Percentiles rank a stretch among this genome's conserved stretches.
phyloP scores from a whole-genome alignment of 257 asterid species.

The Scutellaria minor region DNA sequence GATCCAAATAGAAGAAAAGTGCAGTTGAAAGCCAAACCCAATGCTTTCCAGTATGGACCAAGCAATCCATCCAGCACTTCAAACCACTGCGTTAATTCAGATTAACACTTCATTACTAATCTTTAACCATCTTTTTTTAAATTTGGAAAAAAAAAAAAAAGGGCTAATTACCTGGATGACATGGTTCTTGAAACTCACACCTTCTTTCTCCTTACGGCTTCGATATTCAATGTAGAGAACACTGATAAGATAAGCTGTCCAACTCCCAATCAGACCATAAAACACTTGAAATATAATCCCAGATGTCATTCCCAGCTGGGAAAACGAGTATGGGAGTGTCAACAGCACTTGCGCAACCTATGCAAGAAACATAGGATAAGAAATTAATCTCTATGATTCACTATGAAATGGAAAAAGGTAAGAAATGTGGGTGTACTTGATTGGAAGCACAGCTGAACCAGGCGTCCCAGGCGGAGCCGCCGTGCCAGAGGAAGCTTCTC shows the following conservation, averaged over 20 bases:
- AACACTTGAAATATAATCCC: constrained; percentile 71
- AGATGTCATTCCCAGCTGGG: constrained; percentile 81
- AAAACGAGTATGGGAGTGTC: constrained; percentile 86
- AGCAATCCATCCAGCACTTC: constrained; percentile 88
- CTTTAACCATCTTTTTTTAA: background rate
- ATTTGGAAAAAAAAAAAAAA: background rate
- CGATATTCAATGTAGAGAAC: constrained; percentile 79
- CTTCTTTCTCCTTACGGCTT: constrained; percentile 80
- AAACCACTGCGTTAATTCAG: constrained; percentile 62
- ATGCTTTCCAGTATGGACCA: constrained; percentile 88
- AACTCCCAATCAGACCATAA: constrained; percentile 80
- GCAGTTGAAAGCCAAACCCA: constrained; percentile 82
- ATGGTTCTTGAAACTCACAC: constrained; percentile 82
- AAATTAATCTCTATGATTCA: too few relatives aligned
- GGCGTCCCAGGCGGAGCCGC: constrained; percentile 90
- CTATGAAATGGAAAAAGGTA: background rate
- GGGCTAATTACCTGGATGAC: constrained; percentile 66
- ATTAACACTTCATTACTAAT: too few relatives aligned
- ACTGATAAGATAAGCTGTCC: constrained; percentile 91
- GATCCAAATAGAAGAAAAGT: constrained; percentile 81
- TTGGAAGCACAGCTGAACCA: constrained; percentile 96
- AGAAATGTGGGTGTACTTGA: constrained; percentile 49
- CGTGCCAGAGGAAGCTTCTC: constrained; percentile 77
- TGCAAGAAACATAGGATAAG: background rate
- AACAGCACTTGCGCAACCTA: constrained; percentile 93